A percentile compares a stretch with the other conserved stretches of the same genome.
Evolutionary conservation across 2,329 filamentous ascomycete species (phyloP).

Genomic region (Drechslerella dactyloides): DNA sequence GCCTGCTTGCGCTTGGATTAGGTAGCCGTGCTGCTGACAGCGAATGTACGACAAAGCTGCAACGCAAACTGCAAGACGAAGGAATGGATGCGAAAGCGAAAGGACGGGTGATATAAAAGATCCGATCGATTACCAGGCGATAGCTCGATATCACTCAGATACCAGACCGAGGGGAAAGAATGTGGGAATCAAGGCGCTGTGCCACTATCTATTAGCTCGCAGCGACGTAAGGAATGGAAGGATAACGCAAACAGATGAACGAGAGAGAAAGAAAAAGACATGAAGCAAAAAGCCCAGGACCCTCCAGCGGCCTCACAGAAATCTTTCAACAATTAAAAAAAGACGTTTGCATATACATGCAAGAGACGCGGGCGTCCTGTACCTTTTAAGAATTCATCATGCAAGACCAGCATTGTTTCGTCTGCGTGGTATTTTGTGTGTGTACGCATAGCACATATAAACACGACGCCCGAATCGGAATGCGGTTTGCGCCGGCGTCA

Average conservation of each 20-base stretch:
- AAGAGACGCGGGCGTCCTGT: conserved; percentile 32
- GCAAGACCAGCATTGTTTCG: conserved; percentile 12
- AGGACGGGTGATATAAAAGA: not conserved
- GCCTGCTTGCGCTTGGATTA: conserved; percentile 38
- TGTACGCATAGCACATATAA: conserved; percentile 11
- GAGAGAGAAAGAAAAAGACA: conserved; percentile 16
- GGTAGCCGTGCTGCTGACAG: conserved; percentile 23
- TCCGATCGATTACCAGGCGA: conserved; percentile 15
- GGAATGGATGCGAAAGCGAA: not conserved
- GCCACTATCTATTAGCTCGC: not conserved
- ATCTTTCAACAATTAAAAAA: conserved; percentile 33
- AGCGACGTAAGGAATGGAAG: conserved; percentile 36
- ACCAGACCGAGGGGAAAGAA: conserved; percentile 16
- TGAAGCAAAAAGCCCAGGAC: conserved; percentile 19
- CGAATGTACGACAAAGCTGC: conserved; percentile 14
- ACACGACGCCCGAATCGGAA: conserved; percentile 17
- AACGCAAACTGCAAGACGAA: conserved; percentile 39
- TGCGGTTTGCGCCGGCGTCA: conserved; percentile 4
- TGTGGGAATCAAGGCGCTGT: conserved; percentile 7
- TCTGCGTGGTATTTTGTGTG: not conserved
- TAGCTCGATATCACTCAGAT: conserved; percentile 35
- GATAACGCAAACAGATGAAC: conserved; percentile 38
- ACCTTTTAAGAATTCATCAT: conserved; percentile 42
- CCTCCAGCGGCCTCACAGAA: conserved; percentile 46
- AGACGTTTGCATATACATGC: conserved; percentile 48